Base-by-base conservation (phyloP, 371 early-diverging fungal genomes). In the Mortierella sp. region DNA sequence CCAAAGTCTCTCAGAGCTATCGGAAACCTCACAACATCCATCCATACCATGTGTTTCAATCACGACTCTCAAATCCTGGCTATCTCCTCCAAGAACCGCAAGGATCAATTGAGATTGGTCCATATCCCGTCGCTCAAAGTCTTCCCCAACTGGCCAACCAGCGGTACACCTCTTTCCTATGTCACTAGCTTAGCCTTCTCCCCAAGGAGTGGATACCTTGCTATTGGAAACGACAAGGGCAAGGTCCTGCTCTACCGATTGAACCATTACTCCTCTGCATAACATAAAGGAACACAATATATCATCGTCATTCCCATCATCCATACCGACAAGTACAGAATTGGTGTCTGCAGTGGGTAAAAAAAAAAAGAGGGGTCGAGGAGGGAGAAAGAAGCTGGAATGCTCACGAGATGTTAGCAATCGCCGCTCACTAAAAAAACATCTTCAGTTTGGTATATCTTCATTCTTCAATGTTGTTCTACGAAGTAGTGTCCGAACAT, bases 61-160 rank as follows among this genome's bases (percentile, higher is more conserved):
- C 92, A 92, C 61, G 93, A 90, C 73, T 89, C 93, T 0, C 93
- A 95, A 64, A 80, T 96, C 21, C 74, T 98, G 73, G 90, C 88
- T 14, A 88, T 96, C 24, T 82, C 89, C 10, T 92, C 92, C 67
- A 65, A 85, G 47, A 69, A 67, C 26, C 91, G 90, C 62, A 86
- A 89, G 68, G 93, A 95, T 64, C 87, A 91, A 54, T 76, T 97
- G 58, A 82, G 88, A 66, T 65, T 98, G 52, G 84, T 83, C 5
- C 95, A 98, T 80, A 68, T 91, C 38, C 91, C 94, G 14, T 86
- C 94, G 0, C 81, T 86, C 48, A 83, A 87, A 16, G 94, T 96
- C 43, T 95, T 92, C 80, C 61, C 83, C 60, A 97, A 96, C 82
- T 98, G 97, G 97, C 97, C 97, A 4, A 94, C 93, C 10, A 70